Percentiles rank a stretch among this genome's conserved stretches.
Evolutionary conservation across 2,329 filamentous ascomycete genomes (phyloP).

Genomic region (Coniochaeta sp.): DNA sequence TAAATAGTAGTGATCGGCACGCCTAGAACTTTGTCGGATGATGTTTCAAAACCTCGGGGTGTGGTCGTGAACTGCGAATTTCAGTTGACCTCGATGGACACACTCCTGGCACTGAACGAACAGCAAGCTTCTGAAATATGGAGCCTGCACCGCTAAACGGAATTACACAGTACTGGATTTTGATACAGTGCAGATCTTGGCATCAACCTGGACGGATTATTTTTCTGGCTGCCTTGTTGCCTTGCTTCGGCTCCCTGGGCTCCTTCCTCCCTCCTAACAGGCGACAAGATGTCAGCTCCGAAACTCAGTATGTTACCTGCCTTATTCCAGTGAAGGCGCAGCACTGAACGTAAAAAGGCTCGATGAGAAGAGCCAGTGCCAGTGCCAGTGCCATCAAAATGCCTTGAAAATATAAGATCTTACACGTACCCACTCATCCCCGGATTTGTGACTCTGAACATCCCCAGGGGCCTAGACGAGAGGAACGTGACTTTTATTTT

Average conservation of each 20-base stretch:
- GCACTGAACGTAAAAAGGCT: no score
- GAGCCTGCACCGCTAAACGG: neutral
- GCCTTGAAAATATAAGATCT: no score
- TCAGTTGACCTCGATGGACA: no score
- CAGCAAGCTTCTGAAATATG: neutral
- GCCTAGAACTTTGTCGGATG: neutral
- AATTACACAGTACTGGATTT: neutral
- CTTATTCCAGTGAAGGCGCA: neutral
- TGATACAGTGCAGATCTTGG: neutral
- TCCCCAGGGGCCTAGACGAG: neutral
- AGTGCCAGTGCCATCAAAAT: no score
- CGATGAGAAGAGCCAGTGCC: no score
- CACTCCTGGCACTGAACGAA: neutral
- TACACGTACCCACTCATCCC: neutral
- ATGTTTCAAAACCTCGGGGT: neutral
- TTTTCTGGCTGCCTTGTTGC: no score
- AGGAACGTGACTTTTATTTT: neutral
- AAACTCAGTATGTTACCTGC: no score
- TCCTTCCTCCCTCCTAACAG: neutral
- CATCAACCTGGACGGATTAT: no score
- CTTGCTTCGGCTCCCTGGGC: neutral
- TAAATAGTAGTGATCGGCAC: neutral
- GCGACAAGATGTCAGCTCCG: neutral
- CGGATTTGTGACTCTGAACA: neutral
- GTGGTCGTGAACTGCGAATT: no score